Base-by-base conservation (phyloP, 306 rosid species). In the Vigna nakashimae region DNA sequence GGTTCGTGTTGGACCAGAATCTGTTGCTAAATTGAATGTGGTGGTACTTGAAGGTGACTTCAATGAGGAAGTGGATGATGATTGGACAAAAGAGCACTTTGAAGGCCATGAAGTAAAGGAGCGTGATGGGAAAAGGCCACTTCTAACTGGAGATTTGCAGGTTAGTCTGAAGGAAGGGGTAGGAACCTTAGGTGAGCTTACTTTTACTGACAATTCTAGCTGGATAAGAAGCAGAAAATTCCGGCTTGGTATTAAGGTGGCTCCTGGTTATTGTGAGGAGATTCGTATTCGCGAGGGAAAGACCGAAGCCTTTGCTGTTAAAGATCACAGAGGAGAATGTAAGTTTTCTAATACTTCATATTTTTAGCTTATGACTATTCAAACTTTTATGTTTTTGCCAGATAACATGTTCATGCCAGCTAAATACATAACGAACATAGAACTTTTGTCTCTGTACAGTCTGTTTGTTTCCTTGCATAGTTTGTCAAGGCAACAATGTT, bases 241-340 rank as follows among this genome's bases (percentile, higher is more conserved):
- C 77, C 86, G 98, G 89, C 94, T 93, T 13, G 98, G 98, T 24
- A 69, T 89, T 78, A 91, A 87, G 89, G 82, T 89, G 36, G 78
- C 87, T 75, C 80, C 91, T 18, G 97, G 97, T 26, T 84, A 60
- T 55, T 92, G 83, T 26, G 90, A 88, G 43, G 93, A 82, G 45
- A 77, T 84, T 82, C 93, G 83, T 20, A 79, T 93, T 73, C 88
- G 91, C 1, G 98, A 93, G 84, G 98, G 89, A 34, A 93, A 91
- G 88, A 89, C 98, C 6, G 97, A 93, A 26, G 88, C 95, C 26
- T 93, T 93, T 75, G 81, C 89, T 26, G 98, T 93, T 34, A 91
- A 91, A 87, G 97, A 93, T 93, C 98, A 91, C 63, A 84, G 98
- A 82, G 98, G 98, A 80, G 97, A 93, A 91, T 80, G 98, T 93